Base-by-base conservation (phyloP, 2,329 filamentous ascomycete genomes). In the Aspergillus pseudoterreus region DNA sequence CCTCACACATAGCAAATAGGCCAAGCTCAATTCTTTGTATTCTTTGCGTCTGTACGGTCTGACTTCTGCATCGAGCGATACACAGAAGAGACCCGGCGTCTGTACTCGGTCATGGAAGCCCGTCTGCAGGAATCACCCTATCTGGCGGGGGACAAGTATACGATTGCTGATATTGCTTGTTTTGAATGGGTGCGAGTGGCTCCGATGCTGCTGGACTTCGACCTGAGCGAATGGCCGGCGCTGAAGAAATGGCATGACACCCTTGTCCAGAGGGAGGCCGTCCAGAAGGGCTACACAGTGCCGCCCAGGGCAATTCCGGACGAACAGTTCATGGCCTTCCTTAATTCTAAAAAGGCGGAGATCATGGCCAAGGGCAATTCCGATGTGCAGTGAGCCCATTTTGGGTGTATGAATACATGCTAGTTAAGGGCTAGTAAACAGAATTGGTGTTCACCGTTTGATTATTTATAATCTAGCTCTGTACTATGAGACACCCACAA, bases 1-100 rank as follows among this genome's bases (percentile, higher is more conserved):
- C 15, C 14, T 38, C n/a, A n/a, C 35, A 8, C 14, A 32, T 49
- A 12, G 52, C 36, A 30, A 5, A 4, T 10, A 71, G 73, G 74
- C 27, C 75, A 77, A 66, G 74, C 75, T 9, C 76, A 76, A 50
- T 73, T 77, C 56, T 78, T 77, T 68, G 70, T 70, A 52, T 69
- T 71, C 47, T 75, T 75, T 42, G 74, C 74, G 2, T 66, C 66
- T 1, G 64, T 61, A 11, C 72, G 74, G 53, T 75, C 76, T 21
- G 61, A 70, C 46, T 77, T 76, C 53, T 74, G 65, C 2, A 76
- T 76, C 52, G 66, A 75, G 21, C 68, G 76, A n/a, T 79, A 77
- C 54, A 67, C 72, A 36, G 73, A 75, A 24, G 77, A 79, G 59
- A 77, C 75, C 4, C 75, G 72, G 54, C 71, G 77, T 4, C 64